Conservation (phyloP, 139 green algal species). For the Coelastrella sp. region DNA sequence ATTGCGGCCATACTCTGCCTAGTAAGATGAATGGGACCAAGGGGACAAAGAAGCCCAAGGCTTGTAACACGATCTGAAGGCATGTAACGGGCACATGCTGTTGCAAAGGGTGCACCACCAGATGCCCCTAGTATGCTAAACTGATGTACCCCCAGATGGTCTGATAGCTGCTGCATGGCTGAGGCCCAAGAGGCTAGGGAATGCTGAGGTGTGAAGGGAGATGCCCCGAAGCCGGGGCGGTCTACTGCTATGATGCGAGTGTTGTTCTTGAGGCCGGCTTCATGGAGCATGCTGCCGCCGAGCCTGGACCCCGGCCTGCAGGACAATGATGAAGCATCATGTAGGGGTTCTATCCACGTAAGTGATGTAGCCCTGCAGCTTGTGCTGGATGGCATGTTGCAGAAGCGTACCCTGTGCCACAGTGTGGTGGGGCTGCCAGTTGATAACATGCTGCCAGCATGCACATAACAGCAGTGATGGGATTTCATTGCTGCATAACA, state of each 20-base stretch:
- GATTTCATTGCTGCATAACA: too few species aligned
- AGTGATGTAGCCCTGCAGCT: neutral
- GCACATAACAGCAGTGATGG: too few species aligned
- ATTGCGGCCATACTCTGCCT: neutral
- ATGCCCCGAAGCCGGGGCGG: slow-evolving; percentile 16
- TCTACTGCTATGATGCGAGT: slow-evolving; percentile 13
- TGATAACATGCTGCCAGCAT: too few species aligned
- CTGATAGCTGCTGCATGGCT: slow-evolving; percentile 6
- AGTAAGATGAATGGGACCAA: slow-evolving; percentile 14
- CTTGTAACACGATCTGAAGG: neutral
- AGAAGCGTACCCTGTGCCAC: neutral
- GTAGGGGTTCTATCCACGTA: neutral
- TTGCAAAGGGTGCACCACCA: slow-evolving; percentile 30
- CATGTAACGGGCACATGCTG: slow-evolving; percentile 31
- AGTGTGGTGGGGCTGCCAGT: too few species aligned
- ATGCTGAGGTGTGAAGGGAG: neutral
- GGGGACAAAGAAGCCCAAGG: slow-evolving; percentile 28
- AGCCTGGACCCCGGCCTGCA: slow-evolving; percentile 30
- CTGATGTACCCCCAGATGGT: neutral
- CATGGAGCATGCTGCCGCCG: slow-evolving; percentile 36
- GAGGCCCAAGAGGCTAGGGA: neutral
- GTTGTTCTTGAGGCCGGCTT: neutral
- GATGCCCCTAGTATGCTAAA: slow-evolving; percentile 28
- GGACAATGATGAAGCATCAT: neutral
- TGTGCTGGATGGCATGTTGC: neutral